These are phyloP conservation scores for Arthroderma sp. DNA, from an alignment of 2,329 filamentous ascomycete genomes.

Conservation along the genomic window DNA sequence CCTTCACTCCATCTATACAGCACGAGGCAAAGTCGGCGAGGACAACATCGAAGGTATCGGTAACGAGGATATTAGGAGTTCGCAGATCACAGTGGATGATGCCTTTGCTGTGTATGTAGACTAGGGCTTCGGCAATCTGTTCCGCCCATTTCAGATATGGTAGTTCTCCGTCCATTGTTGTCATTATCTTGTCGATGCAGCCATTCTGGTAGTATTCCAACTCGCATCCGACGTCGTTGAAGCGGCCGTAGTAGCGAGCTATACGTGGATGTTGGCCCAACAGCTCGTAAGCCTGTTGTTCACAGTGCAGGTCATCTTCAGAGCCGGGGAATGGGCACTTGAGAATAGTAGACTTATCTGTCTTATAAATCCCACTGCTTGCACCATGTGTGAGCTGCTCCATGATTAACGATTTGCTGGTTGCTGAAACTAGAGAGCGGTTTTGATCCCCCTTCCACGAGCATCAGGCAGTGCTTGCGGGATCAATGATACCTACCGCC, in stretches of 20 bases:
- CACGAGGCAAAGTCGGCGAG: slow-evolving; percentile 5
- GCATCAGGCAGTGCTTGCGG: no score
- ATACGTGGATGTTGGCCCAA: slow-evolving; percentile 3
- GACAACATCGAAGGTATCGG: slow-evolving; percentile 3
- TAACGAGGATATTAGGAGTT: slow-evolving; percentile 4
- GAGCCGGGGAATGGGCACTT: slow-evolving; percentile 2
- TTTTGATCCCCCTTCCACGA: no score
- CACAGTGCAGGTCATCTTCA: slow-evolving; percentile 3
- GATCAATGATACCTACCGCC: no score
- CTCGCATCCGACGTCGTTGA: neutral
- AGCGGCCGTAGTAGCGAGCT: slow-evolving; percentile 1
- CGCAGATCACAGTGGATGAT: slow-evolving; percentile 6
- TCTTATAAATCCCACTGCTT: slow-evolving; percentile 2
- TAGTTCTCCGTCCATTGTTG: slow-evolving; percentile 1
- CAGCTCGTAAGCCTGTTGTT: slow-evolving; percentile 3
- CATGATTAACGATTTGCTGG: no score
- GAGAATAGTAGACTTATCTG: slow-evolving; percentile 1
- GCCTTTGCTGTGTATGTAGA: slow-evolving; percentile 4
- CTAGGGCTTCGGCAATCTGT: slow-evolving; percentile 5
- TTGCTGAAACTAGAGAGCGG: no score
- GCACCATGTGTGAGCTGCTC: slow-evolving; percentile 1
- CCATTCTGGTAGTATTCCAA: slow-evolving; percentile 5
- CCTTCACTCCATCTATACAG: slow-evolving; percentile 3
- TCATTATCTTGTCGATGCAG: slow-evolving; percentile 3
- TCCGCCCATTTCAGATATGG: slow-evolving; percentile 5